These are phyloP conservation scores for Tilletia caries DNA, from an alignment of 1,284 basidiomycete species.

Conservation along the genomic window DNA sequence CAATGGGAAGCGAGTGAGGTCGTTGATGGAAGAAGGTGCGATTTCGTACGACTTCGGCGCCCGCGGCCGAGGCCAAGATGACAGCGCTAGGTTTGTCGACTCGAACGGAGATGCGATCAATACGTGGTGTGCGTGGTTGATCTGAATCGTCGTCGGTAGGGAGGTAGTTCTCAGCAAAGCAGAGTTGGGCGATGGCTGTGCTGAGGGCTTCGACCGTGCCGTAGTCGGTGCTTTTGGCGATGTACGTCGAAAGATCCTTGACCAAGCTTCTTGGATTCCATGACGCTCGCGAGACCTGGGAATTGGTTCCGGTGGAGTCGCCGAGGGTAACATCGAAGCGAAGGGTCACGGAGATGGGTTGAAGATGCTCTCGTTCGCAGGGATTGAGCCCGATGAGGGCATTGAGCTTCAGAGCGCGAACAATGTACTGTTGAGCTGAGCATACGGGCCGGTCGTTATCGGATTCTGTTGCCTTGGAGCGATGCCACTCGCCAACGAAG, in stretches of 20 bases:
- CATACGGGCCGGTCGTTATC: not conserved
- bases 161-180: slow-evolving; percentile 37
- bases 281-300: not conserved
- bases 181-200: slow-evolving; percentile 64
- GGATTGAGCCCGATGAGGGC: slow-evolving; percentile 71
- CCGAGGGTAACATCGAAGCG: slow-evolving; percentile 56
- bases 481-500: not conserved
- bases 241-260: slow-evolving; percentile 44
- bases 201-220: slow-evolving; percentile 73
- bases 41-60: slow-evolving; percentile 64
- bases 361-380: slow-evolving; percentile 68
- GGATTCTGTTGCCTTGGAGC: not conserved
- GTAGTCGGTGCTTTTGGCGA: slow-evolving; percentile 60
- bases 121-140: not conserved
- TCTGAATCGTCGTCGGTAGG: not conserved
- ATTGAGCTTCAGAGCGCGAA: slow-evolving; percentile 62
- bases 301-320: slow-evolving; percentile 50
- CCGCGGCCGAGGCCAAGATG: slow-evolving; percentile 66
- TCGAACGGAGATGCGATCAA: slow-evolving; percentile 57
- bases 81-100: slow-evolving; percentile 74
- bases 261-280: not conserved
- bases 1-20: slow-evolving; percentile 7
- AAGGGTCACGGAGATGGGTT: slow-evolving; percentile 62
- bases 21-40: slow-evolving; percentile 51
- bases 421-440: slow-evolving; percentile 28